These are phyloP conservation scores for Coemansia sp. DNA, from an alignment of 192 early-diverging fungal species.

Conservation along the genomic window DNA sequence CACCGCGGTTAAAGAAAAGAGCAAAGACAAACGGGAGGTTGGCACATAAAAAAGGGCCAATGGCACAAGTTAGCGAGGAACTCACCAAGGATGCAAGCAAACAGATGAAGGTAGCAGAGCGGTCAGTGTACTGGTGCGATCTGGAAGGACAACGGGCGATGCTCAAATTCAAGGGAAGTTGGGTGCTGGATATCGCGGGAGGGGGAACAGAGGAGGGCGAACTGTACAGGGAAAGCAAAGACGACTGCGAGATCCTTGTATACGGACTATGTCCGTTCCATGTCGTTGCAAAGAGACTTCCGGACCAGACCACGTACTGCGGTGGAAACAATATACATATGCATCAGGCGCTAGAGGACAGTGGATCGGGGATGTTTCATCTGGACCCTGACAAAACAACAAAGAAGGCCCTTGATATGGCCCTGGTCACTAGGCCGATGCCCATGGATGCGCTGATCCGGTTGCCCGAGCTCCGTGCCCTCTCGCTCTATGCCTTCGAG, in stretches of 20 bases:
- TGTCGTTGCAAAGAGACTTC: background rate
- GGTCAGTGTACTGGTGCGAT: slow-evolving; percentile 22
- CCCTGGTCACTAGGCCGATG: slow-evolving; percentile 35
- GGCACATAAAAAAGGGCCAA: background rate
- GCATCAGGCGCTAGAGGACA: slow-evolving; percentile 5
- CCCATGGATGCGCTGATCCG: slow-evolving; percentile 27
- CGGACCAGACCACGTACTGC: slow-evolving; percentile 1
- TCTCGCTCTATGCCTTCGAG: slow-evolving; percentile 21
- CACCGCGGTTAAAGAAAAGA: too few relatives aligned
- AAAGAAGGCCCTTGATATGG: background rate
- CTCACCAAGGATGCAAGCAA: background rate
- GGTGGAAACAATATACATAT: slow-evolving; percentile 26
- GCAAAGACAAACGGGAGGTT: background rate
- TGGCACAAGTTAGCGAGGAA: background rate
- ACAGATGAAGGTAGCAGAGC: background rate
- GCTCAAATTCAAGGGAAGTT: slow-evolving; percentile 12
- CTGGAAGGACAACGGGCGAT: slow-evolving; percentile 8
- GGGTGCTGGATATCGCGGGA: slow-evolving; percentile 12
- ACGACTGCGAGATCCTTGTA: slow-evolving; percentile 6
- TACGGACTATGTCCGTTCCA: slow-evolving; percentile 46
- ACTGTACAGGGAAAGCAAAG: background rate
- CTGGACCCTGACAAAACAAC: background rate
- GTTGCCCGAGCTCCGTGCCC: slow-evolving; percentile 14
- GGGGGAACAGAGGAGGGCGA: background rate
- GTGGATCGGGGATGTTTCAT: background rate